Evolutionary conservation across 1,284 basidiomycete genomes (phyloP), one percentile per base, ranked within the genome.

Genomic region (Calocybe gambosa): DNA sequence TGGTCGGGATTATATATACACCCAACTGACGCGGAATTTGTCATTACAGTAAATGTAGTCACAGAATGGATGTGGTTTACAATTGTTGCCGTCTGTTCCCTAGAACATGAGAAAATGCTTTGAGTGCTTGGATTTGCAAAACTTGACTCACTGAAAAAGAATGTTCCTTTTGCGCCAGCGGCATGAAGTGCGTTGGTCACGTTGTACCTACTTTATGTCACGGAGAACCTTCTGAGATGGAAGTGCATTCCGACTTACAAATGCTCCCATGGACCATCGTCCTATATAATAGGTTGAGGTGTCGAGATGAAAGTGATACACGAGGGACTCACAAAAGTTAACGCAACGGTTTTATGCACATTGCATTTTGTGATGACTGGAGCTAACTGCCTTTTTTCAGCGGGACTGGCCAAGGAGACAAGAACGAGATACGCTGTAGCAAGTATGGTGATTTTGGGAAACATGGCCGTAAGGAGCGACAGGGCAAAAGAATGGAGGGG

Each of bases 131-230:
- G n/a, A n/a, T n/a, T n/a, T n/a, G n/a, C n/a, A n/a, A n/a, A 5
- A 28, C 13, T 42, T 29, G 7, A 56, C 68, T 44, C 44, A 70
- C 68, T 70, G 52, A 71, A 67, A 55, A 73, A 73, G 52, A 73
- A 73, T 0, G 71, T 73, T 8, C 65, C 70, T 26, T 62, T 71
- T 8, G 64, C 69, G 31, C 50, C 50, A 21, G 60, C 62, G 5
- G 56, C 58, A 5, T 62, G 58, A 28, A 79, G 57, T 4, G 62
- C 54, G 19, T 68, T 63, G 46, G 64, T 66, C 39, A 78, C 62
- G 42, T 76, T 65, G n/a, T 60, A 54, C 5, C 33, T n/a, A 35
- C 5, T 5, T 35, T n/a, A 6, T 13, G 16, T n/a, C 13, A 35
- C 6, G 13, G 4, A 6, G 13, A 6, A 13, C 16, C 13, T n/a